phyloP scores from a whole-genome alignment of 2,329 filamentous ascomycete genomes.

The Capronia americana region DNA sequence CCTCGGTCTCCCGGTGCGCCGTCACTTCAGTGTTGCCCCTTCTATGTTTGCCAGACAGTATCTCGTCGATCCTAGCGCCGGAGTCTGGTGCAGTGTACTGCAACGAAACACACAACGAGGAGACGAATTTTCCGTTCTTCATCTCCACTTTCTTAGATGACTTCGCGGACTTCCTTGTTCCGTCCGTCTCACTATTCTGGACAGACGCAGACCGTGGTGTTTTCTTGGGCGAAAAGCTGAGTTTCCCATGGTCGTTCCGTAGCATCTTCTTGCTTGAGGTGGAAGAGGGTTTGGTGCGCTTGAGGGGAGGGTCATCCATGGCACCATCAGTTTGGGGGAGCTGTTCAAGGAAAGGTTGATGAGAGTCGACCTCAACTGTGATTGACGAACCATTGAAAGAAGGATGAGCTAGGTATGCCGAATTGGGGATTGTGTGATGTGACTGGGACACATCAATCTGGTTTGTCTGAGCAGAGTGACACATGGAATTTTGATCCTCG shows the following conservation, averaged over 20 bases:
- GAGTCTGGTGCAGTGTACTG: slow-evolving; percentile 45
- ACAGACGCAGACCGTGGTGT: slow-evolving; percentile 11
- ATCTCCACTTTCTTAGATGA: slow-evolving; percentile 28
- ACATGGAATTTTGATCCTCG: neutral
- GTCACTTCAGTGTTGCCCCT: slow-evolving; percentile 18
- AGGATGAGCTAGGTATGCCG: neutral
- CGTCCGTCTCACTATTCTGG: neutral
- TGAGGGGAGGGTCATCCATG: neutral
- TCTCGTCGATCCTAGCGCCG: slow-evolving; percentile 67
- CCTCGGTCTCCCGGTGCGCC: neutral
- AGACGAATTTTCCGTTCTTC: slow-evolving; percentile 38
- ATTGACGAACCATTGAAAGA: neutral
- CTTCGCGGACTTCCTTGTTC: slow-evolving; percentile 2
- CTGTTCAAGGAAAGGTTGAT: neutral
- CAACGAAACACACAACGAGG: slow-evolving; percentile 31
- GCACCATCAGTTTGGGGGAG: neutral
- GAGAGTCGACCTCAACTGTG: slow-evolving; percentile 12
- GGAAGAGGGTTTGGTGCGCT: slow-evolving; percentile 12
- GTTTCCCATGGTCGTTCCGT: slow-evolving; percentile 52
- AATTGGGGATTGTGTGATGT: neutral
- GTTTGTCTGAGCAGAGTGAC: neutral
- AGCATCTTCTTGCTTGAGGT: slow-evolving; percentile 63
- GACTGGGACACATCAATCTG: neutral
- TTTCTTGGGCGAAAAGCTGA: slow-evolving; percentile 36
- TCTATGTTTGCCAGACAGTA: slow-evolving; percentile 52